Evolutionary conservation across 2,329 filamentous ascomycete genomes (phyloP).

Genomic region (Aspergillus brasiliensis): DNA sequence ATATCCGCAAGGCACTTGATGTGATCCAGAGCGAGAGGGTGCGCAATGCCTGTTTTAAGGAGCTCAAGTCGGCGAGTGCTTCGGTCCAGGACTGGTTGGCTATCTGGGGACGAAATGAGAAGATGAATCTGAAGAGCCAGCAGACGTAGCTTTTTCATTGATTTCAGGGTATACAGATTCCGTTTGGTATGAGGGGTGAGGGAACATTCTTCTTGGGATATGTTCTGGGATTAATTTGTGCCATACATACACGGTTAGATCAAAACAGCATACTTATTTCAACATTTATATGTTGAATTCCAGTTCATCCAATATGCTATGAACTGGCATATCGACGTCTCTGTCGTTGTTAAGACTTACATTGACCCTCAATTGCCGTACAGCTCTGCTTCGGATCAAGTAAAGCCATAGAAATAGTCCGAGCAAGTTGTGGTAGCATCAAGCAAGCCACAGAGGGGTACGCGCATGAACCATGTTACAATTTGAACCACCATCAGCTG

Average conservation of each 20-base stretch:
- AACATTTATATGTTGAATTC: neutral
- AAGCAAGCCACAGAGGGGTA: too few relatives aligned
- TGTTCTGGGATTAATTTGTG: neutral
- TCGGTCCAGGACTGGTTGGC: conserved; percentile 25
- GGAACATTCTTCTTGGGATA: neutral
- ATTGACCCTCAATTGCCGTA: too few relatives aligned
- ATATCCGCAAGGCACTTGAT: conserved; percentile 19
- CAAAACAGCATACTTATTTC: neutral
- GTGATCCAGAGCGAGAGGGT: conserved; percentile 21
- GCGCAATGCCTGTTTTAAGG: conserved; percentile 16
- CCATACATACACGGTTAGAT: neutral
- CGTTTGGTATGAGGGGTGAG: neutral
- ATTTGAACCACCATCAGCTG: neutral
- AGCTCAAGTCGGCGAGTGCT: conserved; percentile 16
- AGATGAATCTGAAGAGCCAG: conserved; percentile 22
- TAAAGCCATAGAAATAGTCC: neutral
- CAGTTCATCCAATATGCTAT: neutral
- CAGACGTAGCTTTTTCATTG: neutral
- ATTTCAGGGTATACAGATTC: neutral
- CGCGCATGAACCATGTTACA: too few relatives aligned
- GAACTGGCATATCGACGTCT: neutral
- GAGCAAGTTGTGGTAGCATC: neutral
- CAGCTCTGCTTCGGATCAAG: neutral
- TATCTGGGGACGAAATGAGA: conserved; percentile 30
- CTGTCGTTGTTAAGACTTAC: too few relatives aligned